Percentiles rank a stretch among this genome's conserved stretches.
phyloP scores from a whole-genome alignment of 2,329 filamentous ascomycete genomes.

The Monosporascus ibericus region DNA sequence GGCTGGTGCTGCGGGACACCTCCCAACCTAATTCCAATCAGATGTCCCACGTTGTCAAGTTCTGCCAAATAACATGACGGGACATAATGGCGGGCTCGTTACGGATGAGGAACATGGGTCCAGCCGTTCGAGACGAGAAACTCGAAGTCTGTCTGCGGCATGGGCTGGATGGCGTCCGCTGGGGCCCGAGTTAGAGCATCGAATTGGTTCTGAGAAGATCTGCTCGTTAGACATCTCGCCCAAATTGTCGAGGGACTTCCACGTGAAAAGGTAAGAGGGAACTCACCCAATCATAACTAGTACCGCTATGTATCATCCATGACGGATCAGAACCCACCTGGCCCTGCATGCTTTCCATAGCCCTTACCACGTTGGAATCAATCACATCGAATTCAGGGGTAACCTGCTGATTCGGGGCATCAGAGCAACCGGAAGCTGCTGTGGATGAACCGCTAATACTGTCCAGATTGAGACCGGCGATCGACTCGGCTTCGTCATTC shows the following conservation, averaged over 20 bases:
- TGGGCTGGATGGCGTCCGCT: conserved; percentile 11
- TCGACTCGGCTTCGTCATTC: conserved; percentile 7
- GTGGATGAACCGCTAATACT: conserved; percentile 3
- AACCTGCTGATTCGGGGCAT: conserved; percentile 6
- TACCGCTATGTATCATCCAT: conserved; percentile 17
- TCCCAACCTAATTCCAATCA: background rate
- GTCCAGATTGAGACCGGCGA: conserved; percentile 14
- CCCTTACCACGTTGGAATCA: conserved; percentile 5
- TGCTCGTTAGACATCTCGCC: conserved; percentile 6
- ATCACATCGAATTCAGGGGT: conserved; percentile 10
- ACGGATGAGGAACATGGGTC: background rate
- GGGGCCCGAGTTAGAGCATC: conserved; percentile 17
- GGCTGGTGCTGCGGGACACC: background rate
- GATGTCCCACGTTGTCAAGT: background rate
- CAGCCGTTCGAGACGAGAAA: background rate
- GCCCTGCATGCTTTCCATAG: conserved; percentile 4
- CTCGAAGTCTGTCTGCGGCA: conserved; percentile 7
- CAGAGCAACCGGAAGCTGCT: conserved; percentile 6
- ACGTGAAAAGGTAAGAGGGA: background rate
- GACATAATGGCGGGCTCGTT: background rate
- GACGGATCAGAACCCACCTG: conserved; percentile 9
- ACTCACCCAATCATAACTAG: conserved; percentile 23
- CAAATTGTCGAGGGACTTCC: background rate
- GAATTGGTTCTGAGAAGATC: conserved; percentile 16
- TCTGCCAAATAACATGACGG: background rate